A percentile compares a stretch with the other conserved stretches of the same genome.
phyloP scores from a whole-genome alignment of 805 yeast genomes.

The Metschnikowia aberdeeniae region DNA sequence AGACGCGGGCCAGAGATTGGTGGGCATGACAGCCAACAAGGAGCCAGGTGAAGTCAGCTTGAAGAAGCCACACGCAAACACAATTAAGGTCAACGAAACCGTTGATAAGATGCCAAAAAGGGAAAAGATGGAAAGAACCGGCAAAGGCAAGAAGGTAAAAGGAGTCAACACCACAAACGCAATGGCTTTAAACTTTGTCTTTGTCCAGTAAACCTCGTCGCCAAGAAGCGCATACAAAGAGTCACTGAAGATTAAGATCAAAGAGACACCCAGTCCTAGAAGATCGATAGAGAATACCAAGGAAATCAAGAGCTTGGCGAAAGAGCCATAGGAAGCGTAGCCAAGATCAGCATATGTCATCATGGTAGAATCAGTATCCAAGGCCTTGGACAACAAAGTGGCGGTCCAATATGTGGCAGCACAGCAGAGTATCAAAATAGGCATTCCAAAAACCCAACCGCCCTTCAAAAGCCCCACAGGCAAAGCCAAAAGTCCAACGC shows the following conservation, averaged over 20 bases:
- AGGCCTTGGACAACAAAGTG: conserved; percentile 40
- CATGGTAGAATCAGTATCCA: conserved; percentile 27
- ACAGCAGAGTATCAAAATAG: conserved; percentile 59
- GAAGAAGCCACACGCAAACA: conserved; percentile 59
- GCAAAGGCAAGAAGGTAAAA: conserved; percentile 74
- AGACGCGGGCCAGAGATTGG: conserved; percentile 62
- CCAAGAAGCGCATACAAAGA: conserved; percentile 47
- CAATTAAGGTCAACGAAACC: conserved; percentile 54
- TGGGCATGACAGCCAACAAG: conserved; percentile 55
- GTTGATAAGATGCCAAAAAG: conserved; percentile 71
- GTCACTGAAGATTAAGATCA: conserved; percentile 80
- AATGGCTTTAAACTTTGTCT: conserved; percentile 54
- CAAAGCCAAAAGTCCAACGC: conserved; percentile 63
- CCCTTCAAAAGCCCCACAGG: conserved; percentile 63
- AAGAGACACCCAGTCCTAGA: conserved; percentile 75
- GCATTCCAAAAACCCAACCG: conserved; percentile 64
- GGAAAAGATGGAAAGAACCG: conserved; percentile 64
- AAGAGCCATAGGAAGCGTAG: conserved; percentile 33
- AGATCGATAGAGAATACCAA: conserved; percentile 71
- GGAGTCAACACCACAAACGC: conserved; percentile 75
- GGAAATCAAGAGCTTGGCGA: conserved; percentile 71
- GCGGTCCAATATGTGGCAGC: conserved; percentile 74
- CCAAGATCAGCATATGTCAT: conserved; percentile 32
- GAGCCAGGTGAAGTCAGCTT: conserved; percentile 73
- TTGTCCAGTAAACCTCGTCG: conserved; percentile 36